Percentiles rank a stretch among this genome's conserved stretches.
phyloP scores from a whole-genome alignment of 148 eudicot species.

The Heliamphora exappendiculata region DNA sequence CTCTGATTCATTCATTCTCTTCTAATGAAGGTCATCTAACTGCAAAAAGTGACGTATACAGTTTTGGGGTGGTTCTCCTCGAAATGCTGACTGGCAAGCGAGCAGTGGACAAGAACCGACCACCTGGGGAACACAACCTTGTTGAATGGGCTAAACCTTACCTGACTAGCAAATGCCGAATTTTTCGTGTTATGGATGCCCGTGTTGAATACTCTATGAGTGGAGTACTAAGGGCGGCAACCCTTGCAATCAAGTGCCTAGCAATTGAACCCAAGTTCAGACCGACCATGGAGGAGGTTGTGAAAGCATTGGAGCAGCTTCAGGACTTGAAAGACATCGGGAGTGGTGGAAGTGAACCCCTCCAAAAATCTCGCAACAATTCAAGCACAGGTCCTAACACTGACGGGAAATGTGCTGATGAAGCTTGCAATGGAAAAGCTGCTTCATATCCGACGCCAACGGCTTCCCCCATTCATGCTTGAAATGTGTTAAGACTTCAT shows the following conservation, averaged over 20 bases:
- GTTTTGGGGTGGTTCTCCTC: conserved; percentile 86
- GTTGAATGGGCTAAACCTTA: conserved; percentile 71
- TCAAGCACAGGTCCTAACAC: neutral
- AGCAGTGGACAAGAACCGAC: conserved; percentile 60
- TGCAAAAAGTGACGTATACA: conserved; percentile 70
- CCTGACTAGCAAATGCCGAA: conserved; percentile 54
- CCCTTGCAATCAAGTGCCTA: conserved; percentile 61
- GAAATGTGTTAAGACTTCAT: neutral
- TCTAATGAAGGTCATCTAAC: conserved; percentile 65
- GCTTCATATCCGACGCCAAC: conserved; percentile 16
- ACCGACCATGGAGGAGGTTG: conserved; percentile 64
- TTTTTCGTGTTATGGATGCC: conserved; percentile 58
- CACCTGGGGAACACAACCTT: conserved; percentile 64
- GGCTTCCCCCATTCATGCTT: conserved; percentile 12
- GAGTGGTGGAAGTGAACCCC: conserved; percentile 1
- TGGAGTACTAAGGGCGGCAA: conserved; percentile 38
- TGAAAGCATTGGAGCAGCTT: conserved; percentile 52
- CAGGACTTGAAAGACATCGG: conserved; percentile 23
- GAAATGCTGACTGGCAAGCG: conserved; percentile 77
- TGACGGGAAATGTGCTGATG: neutral
- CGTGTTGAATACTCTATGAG: conserved; percentile 49
- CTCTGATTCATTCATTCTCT: conserved; percentile 4
- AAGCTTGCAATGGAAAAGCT: conserved; percentile 9
- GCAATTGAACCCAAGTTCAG: conserved; percentile 57
- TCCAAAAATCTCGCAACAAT: conserved; percentile 8